Evolutionary conservation across 2,329 filamentous ascomycete species (phyloP).

Genomic region (Colletotrichum camelliae): DNA sequence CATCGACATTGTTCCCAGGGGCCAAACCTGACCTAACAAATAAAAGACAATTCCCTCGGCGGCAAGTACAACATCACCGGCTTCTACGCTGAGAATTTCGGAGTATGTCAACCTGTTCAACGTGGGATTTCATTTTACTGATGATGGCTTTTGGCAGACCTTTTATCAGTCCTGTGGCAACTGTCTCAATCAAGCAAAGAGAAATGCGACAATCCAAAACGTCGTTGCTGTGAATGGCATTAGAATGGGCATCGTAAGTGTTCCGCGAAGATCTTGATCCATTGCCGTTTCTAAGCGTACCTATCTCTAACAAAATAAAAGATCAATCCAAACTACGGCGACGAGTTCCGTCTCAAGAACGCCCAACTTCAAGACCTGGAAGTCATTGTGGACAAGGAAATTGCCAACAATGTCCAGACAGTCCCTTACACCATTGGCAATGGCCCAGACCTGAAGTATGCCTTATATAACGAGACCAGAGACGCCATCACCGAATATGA

Average conservation of each 20-base stretch:
- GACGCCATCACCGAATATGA: slow-evolving; percentile 31
- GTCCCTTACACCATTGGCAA: slow-evolving; percentile 29
- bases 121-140: not conserved
- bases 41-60: slow-evolving; percentile 29
- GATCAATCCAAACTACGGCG: slow-evolving; percentile 34
- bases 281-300: rapidly evolving
- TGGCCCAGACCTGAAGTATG: slow-evolving; percentile 32
- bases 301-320: not conserved
- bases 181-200: slow-evolving; percentile 30
- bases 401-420: slow-evolving; percentile 32
- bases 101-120: not conserved
- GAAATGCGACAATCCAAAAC: slow-evolving; percentile 31
- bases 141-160: not conserved
- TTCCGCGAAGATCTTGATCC: not conserved
- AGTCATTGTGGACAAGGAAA: slow-evolving; percentile 31
- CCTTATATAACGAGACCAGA: slow-evolving; percentile 30
- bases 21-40: not conserved
- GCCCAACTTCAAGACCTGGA: slow-evolving; percentile 29
- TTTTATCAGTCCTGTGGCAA: slow-evolving; percentile 34
- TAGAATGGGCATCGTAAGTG: slow-evolving; percentile 29
- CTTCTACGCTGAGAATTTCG: slow-evolving; percentile 32
- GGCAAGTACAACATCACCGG: slow-evolving; percentile 36
- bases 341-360: slow-evolving; percentile 33
- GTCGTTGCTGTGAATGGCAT: slow-evolving; percentile 29
- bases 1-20: not conserved